Base-by-base conservation (phyloP, 2,329 filamentous ascomycete species). In the Alternaria gaisen region DNA sequence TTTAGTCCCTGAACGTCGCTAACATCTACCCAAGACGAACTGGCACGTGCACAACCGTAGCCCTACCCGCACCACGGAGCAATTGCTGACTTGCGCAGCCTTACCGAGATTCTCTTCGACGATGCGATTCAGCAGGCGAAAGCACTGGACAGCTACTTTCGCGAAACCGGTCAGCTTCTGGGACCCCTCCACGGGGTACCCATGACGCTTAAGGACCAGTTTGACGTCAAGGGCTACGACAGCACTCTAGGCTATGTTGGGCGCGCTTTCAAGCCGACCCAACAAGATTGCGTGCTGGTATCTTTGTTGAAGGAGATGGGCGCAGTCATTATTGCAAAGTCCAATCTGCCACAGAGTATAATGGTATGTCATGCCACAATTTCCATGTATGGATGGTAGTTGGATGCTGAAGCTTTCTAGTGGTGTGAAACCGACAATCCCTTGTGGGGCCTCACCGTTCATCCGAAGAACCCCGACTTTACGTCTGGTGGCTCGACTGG, bases 401-500 rank as follows among this genome's bases (percentile, higher is more conserved):
- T 7, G 28, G 38, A 32, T 5, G 20, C 52, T 55, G 24, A 59
- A 8, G 5, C 18, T 3, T 56, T 4, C 85, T 83, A 88, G 85
- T 77, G 78, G 69, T 85, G 85, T 30, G 86, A 89, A 78, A 89
- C 86, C 0, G 79, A 85, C 66, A 89, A 89, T 77, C 86, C 88
- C 60, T 84, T 89, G 64, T 85, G 87, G 67, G 85, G 82, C 3
- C 85, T 86, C 59, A 87, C 85, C 0, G 80, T 80, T 65, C 88
- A 88, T 65, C 85, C 87, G 2, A 83, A 80, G 63, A 88, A 88
- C 72, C 79, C 85, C 22, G 78, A 84, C 5, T 78, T 88, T 3
- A 82, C 81, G 6, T 77, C 78, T 56, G 87, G 87, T 18, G 87
- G 87, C 14, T 87, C 84, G 44, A 88, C 86, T 1, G 87, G 87